Evolutionary conservation across 2,329 filamentous ascomycete genomes (phyloP).

Genomic region (Penicillium sp.): DNA sequence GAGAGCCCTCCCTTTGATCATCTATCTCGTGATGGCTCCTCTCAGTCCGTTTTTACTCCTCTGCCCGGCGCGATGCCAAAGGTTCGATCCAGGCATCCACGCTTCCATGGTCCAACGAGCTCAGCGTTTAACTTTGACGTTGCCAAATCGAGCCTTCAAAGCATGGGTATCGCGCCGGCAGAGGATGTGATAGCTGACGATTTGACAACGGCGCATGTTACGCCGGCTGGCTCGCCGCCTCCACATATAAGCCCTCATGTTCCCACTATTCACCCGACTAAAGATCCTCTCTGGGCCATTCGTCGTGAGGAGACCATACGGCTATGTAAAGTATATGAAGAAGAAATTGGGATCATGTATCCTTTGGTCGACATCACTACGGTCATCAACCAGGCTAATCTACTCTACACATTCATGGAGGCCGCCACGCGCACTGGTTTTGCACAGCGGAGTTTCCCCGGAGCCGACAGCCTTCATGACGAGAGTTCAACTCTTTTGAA

Average conservation of each 20-base stretch:
- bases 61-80: constrained; percentile 46
- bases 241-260: constrained; percentile 34
- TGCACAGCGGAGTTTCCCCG: constrained; percentile 54
- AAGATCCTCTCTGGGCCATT: constrained; percentile 80
- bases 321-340: constrained; percentile 77
- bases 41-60: constrained; percentile 38
- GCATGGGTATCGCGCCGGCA: constrained; percentile 75
- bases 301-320: constrained; percentile 77
- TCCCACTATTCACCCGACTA: constrained; percentile 45
- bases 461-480: constrained; percentile 61
- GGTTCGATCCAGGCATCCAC: constrained; percentile 57
- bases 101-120: constrained; percentile 83
- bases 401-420: constrained; percentile 72
- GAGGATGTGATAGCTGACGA: constrained; percentile 65
- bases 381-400: constrained; percentile 68
- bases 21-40: constrained; percentile 42
- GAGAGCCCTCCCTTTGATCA: constrained; percentile 37
- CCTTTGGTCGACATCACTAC: constrained; percentile 75
- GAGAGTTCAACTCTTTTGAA: constrained; percentile 73
- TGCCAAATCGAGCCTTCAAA: constrained; percentile 81
- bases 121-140: constrained; percentile 82
- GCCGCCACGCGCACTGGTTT: constrained; percentile 61
- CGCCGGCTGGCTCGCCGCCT: constrained; percentile 51
- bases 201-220: constrained; percentile 52
- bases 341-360: constrained; percentile 92